Evolutionary conservation across 2,329 filamentous ascomycete genomes (phyloP), one percentile per base, ranked within the genome.

Genomic region (Chrysosporium keratinophilum): DNA sequence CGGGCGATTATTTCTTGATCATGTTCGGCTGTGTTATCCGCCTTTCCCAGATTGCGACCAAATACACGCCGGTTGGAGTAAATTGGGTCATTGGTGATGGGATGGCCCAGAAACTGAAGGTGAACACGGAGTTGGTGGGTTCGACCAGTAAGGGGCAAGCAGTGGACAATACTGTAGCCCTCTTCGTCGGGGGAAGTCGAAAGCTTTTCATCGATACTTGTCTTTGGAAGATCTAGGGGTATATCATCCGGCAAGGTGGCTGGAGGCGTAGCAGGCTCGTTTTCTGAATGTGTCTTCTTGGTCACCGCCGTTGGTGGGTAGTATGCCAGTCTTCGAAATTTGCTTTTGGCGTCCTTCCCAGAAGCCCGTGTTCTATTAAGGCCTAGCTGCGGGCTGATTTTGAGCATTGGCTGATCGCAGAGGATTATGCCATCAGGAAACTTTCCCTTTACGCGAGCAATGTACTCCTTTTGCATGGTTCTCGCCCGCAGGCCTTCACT

Each of bases 61-160:
- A 95, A 98, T 10, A 98, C 93, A 54, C 83, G 83, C 65, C 88
- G 83, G 66, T 98, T 98, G 63, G 88, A 89, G 69, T 98, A 98
- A 62, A 98, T 97, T 6, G 93, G 93, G 65, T 98, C 93, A 68
- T 98, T 98, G 59, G 88, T 84, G 61, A 98, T 97, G 1, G 93
- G 93, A 65, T 97, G 87, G 1, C 93, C 93, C 2, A 98, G 76
- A 68, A 88, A 95, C 66, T 98, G 93, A 14, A 98, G 77, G 64
- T 98, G 93, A 15, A 98, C 93, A 34, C 93, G 83, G 47, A 98
- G 79, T 68, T 98, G 93, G 65, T 98, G 93, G 11, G 93, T 98
- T 49, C 93, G 81, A 0, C 93, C 93, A 0, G 93, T 98, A 28
- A 97, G 80, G 0, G 93, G 93, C 54, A 95, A 79, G 67, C 93